Evolutionary conservation across 495 filamentous ascomycete species (phyloP).

Genomic region (Xylaria bambusicola): DNA sequence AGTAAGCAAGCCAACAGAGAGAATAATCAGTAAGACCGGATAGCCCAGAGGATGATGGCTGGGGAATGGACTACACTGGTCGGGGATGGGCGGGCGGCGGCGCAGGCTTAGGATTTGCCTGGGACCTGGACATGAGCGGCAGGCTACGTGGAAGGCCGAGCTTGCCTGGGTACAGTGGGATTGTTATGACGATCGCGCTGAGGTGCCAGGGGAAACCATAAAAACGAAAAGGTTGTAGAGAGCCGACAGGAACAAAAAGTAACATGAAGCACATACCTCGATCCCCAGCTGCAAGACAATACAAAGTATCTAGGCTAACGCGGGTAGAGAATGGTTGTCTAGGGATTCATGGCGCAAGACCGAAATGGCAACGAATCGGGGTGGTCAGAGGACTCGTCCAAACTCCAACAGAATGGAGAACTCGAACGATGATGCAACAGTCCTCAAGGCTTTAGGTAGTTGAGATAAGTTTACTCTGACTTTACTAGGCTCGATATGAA

Average conservation of each 20-base stretch:
- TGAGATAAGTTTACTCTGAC: background rate
- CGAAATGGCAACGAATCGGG: background rate
- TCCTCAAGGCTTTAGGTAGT: background rate
- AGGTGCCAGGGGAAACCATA: background rate
- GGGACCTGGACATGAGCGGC: slow-evolving; percentile 6
- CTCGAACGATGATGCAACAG: background rate
- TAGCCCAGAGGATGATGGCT: background rate
- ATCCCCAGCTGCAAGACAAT: slow-evolving; percentile 1
- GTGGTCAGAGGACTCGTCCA: no score
- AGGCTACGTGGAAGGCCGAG: slow-evolving; percentile 19
- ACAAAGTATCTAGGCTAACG: slow-evolving; percentile 3
- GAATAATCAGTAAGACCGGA: background rate
- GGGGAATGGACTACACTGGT: slow-evolving; percentile 1
- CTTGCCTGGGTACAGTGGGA: slow-evolving; percentile 7
- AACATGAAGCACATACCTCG: background rate
- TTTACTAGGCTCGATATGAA: background rate
- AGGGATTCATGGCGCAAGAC: slow-evolving; percentile 11
- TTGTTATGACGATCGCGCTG: slow-evolving; percentile 11
- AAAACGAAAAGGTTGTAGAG: background rate
- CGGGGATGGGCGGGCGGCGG: slow-evolving; percentile 12
- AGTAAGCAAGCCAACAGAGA: background rate
- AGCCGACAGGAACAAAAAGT: background rate
- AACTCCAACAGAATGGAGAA: no score
- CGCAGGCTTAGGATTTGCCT: background rate
- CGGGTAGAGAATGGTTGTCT: background rate